Evolutionary conservation across 2,329 filamentous ascomycete species (phyloP).

Genomic region (Colletotrichum tabaci): DNA sequence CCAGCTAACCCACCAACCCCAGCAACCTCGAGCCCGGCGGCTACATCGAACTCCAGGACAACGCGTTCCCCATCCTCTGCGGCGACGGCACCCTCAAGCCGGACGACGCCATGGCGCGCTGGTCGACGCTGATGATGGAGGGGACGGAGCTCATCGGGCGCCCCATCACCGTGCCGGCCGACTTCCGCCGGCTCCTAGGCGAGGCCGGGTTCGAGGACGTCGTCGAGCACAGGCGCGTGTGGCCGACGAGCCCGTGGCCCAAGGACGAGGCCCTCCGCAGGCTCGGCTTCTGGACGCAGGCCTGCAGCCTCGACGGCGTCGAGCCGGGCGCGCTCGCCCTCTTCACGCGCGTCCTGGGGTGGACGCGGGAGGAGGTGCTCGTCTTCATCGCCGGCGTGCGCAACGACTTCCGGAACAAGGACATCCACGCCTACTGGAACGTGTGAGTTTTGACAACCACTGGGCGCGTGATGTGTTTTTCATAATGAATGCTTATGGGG

Average conservation of each 20-base stretch:
- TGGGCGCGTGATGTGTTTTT: too few species aligned
- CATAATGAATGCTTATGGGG: too few species aligned
- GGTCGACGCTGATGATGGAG: conserved; percentile 50
- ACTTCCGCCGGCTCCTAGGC: conserved; percentile 47
- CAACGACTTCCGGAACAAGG: conserved; percentile 45
- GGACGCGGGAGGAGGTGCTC: conserved; percentile 21
- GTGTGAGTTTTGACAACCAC: conserved; percentile 43
- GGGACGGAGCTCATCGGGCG: conserved; percentile 49
- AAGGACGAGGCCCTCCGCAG: conserved; percentile 1
- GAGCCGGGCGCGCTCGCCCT: conserved; percentile 45
- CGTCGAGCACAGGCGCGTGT: conserved; percentile 49
- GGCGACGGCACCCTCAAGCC: conserved; percentile 51
- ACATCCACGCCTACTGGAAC: conserved; percentile 51
- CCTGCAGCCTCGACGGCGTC: conserved; percentile 48
- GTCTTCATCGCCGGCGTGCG: conserved; percentile 28
- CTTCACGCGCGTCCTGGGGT: conserved; percentile 34
- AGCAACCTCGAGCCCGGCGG: conserved; percentile 51
- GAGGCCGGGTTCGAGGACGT: conserved; percentile 54
- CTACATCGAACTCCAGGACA: conserved; percentile 52
- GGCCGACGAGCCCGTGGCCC: conserved; percentile 56
- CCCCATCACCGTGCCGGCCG: conserved; percentile 46
- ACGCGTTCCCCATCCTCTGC: conserved; percentile 47
- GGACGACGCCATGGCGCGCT: conserved; percentile 49
- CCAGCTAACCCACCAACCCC: conserved; percentile 45
- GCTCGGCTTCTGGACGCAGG: conserved; percentile 21